Percentiles rank a stretch among this genome's conserved stretches.
Conservation (phyloP, 805 yeast genomes). For the Cyberlindnera petersonii region DNA sequence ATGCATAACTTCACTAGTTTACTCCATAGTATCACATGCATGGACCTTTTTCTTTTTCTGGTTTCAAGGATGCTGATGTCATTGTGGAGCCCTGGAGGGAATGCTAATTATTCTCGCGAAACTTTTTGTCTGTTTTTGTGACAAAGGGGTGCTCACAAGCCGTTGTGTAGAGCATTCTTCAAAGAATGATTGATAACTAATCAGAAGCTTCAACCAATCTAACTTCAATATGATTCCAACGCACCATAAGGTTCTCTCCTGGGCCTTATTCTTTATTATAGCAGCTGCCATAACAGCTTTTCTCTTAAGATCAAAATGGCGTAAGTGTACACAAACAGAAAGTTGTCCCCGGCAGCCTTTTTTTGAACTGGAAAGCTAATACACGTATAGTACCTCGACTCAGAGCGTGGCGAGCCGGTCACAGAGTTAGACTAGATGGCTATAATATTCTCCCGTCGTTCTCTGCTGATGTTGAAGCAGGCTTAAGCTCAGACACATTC, state of each 20-base stretch:
- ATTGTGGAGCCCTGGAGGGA: no score
- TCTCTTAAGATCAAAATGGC: slow-evolving; percentile 18
- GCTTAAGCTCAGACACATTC: slow-evolving; percentile 57
- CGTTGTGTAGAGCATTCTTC: background rate
- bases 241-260: background rate
- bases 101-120: no score
- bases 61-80: no score
- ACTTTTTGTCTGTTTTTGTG: no score
- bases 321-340: no score
- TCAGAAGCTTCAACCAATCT: background rate
- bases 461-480: slow-evolving; percentile 49
- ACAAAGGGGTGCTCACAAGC: no score
- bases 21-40: no score
- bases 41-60: no score
- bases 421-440: slow-evolving; percentile 27
- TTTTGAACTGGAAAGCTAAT: no score
- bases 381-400: slow-evolving; percentile 17
- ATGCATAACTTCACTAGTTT: no score
- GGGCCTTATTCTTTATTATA: background rate
- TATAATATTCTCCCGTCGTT: slow-evolving; percentile 30
- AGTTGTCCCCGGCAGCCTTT: no score
- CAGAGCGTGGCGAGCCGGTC: slow-evolving; percentile 23
- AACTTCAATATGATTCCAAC: background rate
- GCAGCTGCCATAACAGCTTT: slow-evolving; percentile 1
- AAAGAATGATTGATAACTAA: background rate